Conservation (phyloP, 257 asterid genomes). For the Solanum rostratum region DNA sequence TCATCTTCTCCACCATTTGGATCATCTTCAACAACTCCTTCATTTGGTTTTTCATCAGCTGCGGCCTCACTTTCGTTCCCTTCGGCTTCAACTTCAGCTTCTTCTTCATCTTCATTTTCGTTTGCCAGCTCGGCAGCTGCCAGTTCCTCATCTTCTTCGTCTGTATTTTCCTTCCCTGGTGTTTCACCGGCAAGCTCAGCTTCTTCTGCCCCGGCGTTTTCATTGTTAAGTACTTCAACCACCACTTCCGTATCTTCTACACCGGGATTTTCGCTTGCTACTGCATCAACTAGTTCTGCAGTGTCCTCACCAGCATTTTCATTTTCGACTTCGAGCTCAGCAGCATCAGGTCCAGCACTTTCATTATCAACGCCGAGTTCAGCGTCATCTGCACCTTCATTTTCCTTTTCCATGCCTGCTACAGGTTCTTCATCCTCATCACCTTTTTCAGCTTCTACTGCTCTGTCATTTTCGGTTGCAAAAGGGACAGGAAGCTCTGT, state of each 20-base stretch:
- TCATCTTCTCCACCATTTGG: neutral
- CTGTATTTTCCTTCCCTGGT: conserved; percentile 6
- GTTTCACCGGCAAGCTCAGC: neutral
- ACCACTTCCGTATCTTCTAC: conserved; percentile 17
- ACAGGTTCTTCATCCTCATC: conserved; percentile 3
- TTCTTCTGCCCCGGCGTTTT: conserved; percentile 8
- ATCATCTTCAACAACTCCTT: neutral
- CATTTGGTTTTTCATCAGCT: conserved; percentile 13
- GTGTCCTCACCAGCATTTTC: conserved; percentile 35
- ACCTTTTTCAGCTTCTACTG: conserved; percentile 8
- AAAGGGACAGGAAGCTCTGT: conserved; percentile 16
- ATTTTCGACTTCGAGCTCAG: conserved; percentile 18
- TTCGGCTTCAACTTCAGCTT: neutral
- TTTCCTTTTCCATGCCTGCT: conserved; percentile 6
- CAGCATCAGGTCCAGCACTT: conserved; percentile 27
- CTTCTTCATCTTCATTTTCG: conserved; percentile 8
- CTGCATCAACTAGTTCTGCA: conserved; percentile 17
- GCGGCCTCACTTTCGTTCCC: neutral
- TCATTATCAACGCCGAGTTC: neutral
- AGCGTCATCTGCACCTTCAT: neutral
- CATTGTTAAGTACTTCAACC: neutral
- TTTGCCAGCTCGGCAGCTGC: conserved; percentile 4
- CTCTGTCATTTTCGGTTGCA: conserved; percentile 8
- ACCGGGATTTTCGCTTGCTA: conserved; percentile 15
- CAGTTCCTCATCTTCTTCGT: neutral